Conservation (phyloP, 768 basidiomycete species). For the Omphalotus guepiniiformis region DNA sequence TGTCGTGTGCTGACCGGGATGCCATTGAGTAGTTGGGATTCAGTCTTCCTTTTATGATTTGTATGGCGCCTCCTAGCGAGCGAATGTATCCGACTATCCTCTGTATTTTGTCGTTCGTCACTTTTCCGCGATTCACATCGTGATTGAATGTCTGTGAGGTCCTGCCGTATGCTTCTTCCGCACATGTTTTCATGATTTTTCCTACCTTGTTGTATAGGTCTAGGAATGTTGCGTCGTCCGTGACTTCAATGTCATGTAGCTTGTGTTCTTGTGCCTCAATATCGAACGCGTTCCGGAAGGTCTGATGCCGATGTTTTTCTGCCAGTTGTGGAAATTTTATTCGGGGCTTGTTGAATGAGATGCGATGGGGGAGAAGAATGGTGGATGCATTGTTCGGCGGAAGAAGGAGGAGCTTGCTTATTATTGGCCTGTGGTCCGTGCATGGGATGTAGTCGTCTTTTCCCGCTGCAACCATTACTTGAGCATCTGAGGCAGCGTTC, state of each 20-base stretch:
- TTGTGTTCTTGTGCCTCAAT: not conserved
- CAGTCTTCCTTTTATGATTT: too few relatives aligned
- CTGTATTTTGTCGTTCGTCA: too few relatives aligned
- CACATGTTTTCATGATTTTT: not conserved
- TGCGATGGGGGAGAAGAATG: too few relatives aligned
- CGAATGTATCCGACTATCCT: too few relatives aligned
- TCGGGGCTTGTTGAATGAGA: not conserved
- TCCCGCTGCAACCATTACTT: too few relatives aligned
- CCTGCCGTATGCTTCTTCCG: not conserved
- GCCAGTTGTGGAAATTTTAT: not conserved
- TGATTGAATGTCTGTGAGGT: not conserved
- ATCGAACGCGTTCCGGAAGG: not conserved
- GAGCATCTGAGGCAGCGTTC: too few relatives aligned
- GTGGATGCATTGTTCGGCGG: not conserved
- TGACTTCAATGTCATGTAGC: not conserved
- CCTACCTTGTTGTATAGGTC: not conserved
- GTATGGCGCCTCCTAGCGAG: too few relatives aligned
- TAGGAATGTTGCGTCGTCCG: not conserved
- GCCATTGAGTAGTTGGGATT: too few relatives aligned
- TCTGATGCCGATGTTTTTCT: not conserved
- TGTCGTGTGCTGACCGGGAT: too few relatives aligned
- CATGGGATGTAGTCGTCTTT: too few relatives aligned
- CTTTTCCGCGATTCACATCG: not conserved
- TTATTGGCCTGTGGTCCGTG: too few relatives aligned
- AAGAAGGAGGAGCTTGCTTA: not conserved